These are phyloP conservation scores for Kregervanrija pseudodelftensis DNA, from an alignment of 805 yeast species.

Conservation along the genomic window DNA sequence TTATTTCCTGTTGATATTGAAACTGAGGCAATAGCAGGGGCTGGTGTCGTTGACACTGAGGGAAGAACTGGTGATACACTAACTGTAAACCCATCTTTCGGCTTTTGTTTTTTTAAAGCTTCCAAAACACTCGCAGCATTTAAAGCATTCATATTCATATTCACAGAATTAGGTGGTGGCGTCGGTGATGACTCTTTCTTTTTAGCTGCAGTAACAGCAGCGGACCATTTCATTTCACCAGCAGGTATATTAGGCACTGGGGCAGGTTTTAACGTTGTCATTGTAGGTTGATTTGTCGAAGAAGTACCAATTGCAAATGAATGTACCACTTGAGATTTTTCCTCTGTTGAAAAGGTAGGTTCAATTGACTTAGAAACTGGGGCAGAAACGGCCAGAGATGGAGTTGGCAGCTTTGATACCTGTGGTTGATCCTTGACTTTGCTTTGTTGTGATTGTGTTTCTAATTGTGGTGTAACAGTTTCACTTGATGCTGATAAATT, in stretches of 20 bases:
- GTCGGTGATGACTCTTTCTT: conserved; percentile 4
- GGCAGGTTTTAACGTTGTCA: conserved; percentile 29
- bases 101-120: conserved; percentile 29
- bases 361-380: neutral
- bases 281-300: conserved; percentile 13
- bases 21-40: conserved; percentile 4
- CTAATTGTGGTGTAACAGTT: neutral
- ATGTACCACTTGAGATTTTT: conserved; percentile 10
- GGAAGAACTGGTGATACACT: conserved; percentile 5
- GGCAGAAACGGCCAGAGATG: neutral
- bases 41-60: conserved; percentile 2
- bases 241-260: conserved; percentile 27
- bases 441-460: neutral
- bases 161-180: neutral
- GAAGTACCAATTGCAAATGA: conserved; percentile 13
- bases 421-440: neutral
- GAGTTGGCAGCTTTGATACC: neutral
- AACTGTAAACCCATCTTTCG: conserved; percentile 16
- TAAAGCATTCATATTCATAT: conserved; percentile 24
- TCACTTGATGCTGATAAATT: neutral
- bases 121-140: conserved; percentile 33
- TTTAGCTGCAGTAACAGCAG: conserved; percentile 23
- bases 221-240: conserved; percentile 28
- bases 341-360: neutral
- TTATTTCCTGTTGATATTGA: conserved; percentile 1